Evolutionary conservation across 116 monocot species (phyloP), one percentile per base, ranked within the genome.

Genomic region (Posidonia oceanica): DNA sequence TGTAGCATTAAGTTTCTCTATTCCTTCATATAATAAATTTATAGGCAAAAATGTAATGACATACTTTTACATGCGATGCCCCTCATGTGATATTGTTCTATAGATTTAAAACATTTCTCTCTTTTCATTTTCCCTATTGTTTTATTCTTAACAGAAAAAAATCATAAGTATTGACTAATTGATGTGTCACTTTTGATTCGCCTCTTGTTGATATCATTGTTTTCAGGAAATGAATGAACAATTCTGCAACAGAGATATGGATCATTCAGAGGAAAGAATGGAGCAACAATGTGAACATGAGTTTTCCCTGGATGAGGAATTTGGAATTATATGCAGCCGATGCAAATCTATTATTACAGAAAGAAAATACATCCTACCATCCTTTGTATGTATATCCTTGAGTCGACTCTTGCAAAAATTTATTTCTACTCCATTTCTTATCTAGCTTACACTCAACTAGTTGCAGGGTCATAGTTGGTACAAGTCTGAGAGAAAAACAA

Each of bases 261-360:
- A 66, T 63, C 21, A 17, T 69, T 72, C 77, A n/a, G 48, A n/a
- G 41, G 56, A 67, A 68, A 22, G 71, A 76, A 66, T 29, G 62
- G 72, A 78, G 18, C 59, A 74, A 61, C 16, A 17, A 77, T 85
- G 84, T 66, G 74, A 72, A 42, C 91, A 91, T 81, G 85, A 81
- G 13, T 83, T 64, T 68, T 74, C 51, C 55, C 57, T 91, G 60
- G 69, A 91, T 65, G 91, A 91, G 18, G 74, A 85, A 74, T 20
- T 86, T 75, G 91, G 91, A 71, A 18, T 80, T 23, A 66, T 78
- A 39, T 91, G 91, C 68, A 63, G 64, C 36, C 52, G 74, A 37
- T 91, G 91, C 83, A 81, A 81, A 63, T 73, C 69, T 68, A 76
- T 91, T 52, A 71, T 73, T 63, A 87, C 76, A 39, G 87, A 85